Base-by-base conservation (phyloP, 257 asterid species). In the Eucommia ulmoides region DNA sequence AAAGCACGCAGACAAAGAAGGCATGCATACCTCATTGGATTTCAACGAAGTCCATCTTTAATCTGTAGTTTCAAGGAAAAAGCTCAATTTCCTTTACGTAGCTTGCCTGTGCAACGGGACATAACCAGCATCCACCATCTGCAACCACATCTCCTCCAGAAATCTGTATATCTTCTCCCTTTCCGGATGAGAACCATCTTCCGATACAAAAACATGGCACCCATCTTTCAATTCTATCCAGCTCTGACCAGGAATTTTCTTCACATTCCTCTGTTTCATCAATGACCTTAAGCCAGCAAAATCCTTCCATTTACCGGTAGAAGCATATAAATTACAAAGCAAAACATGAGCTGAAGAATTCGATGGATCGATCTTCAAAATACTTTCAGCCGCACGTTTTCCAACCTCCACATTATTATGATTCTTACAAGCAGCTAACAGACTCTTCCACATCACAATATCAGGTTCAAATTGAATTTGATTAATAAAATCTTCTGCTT, bases 391-490 rank as follows among this genome's bases (percentile, higher is more conserved):
- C 21, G 71, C 77, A 41, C 85, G 61, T 55, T 70, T 67, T 20
- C 93, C 93, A 22, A 69, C 85, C n/a, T 81, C 82, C 20, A 73
- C 17, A 33, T 76, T 68, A 19, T 76, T 74, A 22, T 23, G 74
- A 17, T 58, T 81, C 58, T 45, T 77, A 52, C 94, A 81, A 1
- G 93, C 92, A 21, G 94, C 73, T 25, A 80, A 51, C 44, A 81
- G 71, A 23, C 83, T 60, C 63, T 75, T 81, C 93, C 93, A 84
- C 65, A 70, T 62, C 63, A 83, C 84, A 47, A 74, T 44, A 65
- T 83, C 91, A 1, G 86, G 75, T 47, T 73, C 74, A 15, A 68
- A 5, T 17, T 11, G 65, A 65, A 72, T 67, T 24, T 60, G 56
- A 22, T 70, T 54, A 9, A 83, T 64, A 23, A 83, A 70, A 50